Percentiles rank a stretch among this genome's conserved stretches.
These are phyloP conservation scores for Waltergamsia citrina DNA, from an alignment of 2,329 filamentous ascomycete species.

Conservation along the genomic window DNA sequence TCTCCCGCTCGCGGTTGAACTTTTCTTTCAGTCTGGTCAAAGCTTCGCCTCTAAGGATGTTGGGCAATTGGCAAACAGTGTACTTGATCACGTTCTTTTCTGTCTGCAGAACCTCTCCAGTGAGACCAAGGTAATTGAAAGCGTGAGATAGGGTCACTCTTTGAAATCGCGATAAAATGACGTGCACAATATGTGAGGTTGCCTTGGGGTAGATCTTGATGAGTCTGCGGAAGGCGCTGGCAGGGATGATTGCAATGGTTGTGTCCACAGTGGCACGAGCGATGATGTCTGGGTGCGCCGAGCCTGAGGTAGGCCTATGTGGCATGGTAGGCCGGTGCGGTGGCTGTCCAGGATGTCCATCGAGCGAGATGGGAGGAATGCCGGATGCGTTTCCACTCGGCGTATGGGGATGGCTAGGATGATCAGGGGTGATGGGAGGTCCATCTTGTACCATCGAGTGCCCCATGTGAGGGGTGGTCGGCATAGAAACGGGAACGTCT, in stretches of 20 bases:
- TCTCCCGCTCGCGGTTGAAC: slow-evolving; percentile 75
- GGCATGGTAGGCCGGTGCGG: slow-evolving; percentile 26
- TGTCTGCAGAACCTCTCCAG: slow-evolving; percentile 82
- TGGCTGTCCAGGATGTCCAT: not conserved
- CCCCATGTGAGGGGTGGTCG: slow-evolving; percentile 28
- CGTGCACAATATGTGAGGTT: slow-evolving; percentile 93
- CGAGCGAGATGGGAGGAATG: slow-evolving; percentile 57
- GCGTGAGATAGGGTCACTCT: slow-evolving; percentile 90
- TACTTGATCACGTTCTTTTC: slow-evolving; percentile 92
- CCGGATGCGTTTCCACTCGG: slow-evolving; percentile 22
- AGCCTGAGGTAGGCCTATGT: slow-evolving; percentile 49
- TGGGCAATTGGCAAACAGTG: slow-evolving; percentile 84
- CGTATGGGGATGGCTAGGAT: not conserved
- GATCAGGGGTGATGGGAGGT: not conserved
- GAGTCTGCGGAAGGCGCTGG: slow-evolving; percentile 85
- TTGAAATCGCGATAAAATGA: slow-evolving; percentile 90
- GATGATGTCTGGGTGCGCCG: slow-evolving; percentile 92
- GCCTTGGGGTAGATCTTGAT: slow-evolving; percentile 94
- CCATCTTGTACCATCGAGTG: slow-evolving; percentile 11
- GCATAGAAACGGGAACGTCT: slow-evolving; percentile 18
- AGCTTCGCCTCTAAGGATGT: slow-evolving; percentile 76
- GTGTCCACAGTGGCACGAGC: slow-evolving; percentile 94
- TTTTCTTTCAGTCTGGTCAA: slow-evolving; percentile 85
- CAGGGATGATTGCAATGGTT: slow-evolving; percentile 95
- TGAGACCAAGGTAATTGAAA: slow-evolving; percentile 87